A percentile compares a stretch with the other conserved stretches of the same genome.
Evolutionary conservation across 2,329 filamentous ascomycete genomes (phyloP).

Genomic region (Exophiala phaeomuriformis): DNA sequence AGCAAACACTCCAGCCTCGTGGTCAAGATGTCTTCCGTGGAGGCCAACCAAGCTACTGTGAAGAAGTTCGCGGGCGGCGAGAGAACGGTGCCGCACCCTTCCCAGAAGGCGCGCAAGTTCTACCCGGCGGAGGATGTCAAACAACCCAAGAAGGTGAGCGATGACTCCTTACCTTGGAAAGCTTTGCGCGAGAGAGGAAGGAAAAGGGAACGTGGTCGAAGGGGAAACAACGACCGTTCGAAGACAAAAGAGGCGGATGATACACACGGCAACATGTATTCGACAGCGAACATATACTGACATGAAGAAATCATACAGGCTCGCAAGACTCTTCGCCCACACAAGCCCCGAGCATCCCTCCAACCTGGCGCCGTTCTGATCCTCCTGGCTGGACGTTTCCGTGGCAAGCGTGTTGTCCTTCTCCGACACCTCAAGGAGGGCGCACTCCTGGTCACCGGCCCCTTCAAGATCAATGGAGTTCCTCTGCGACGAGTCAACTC

Average conservation of each 20-base stretch:
- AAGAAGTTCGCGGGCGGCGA: conserved; percentile 98
- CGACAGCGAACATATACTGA: background rate
- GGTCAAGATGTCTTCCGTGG: conserved; percentile 49
- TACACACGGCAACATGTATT: too few species aligned
- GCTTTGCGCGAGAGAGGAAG: background rate
- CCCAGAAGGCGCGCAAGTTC: conserved; percentile 97
- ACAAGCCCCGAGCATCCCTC: conserved; percentile 80
- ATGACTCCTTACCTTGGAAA: background rate
- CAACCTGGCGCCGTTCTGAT: conserved; percentile 95
- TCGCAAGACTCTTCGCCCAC: conserved; percentile 86
- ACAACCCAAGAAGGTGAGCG: conserved; percentile 91
- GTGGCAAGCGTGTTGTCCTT: conserved; percentile 98
- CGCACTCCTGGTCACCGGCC: conserved; percentile 96
- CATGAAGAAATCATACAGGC: conserved; percentile 49
- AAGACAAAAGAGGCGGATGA: too few species aligned
- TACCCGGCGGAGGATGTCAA: conserved; percentile 91
- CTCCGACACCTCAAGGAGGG: conserved; percentile 96
- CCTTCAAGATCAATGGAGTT: conserved; percentile 99
- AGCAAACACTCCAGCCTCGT: conserved; percentile 7
- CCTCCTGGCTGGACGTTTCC: conserved; percentile 98
- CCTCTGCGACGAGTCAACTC: conserved; percentile 69
- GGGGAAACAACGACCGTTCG: too few species aligned
- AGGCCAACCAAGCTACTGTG: conserved; percentile 48
- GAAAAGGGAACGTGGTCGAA: background rate
- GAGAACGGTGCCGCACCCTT: conserved; percentile 77